A percentile compares a stretch with the other conserved stretches of the same genome.
Evolutionary conservation across 2,329 filamentous ascomycete species (phyloP).

Genomic region (Alternaria arbusti): DNA sequence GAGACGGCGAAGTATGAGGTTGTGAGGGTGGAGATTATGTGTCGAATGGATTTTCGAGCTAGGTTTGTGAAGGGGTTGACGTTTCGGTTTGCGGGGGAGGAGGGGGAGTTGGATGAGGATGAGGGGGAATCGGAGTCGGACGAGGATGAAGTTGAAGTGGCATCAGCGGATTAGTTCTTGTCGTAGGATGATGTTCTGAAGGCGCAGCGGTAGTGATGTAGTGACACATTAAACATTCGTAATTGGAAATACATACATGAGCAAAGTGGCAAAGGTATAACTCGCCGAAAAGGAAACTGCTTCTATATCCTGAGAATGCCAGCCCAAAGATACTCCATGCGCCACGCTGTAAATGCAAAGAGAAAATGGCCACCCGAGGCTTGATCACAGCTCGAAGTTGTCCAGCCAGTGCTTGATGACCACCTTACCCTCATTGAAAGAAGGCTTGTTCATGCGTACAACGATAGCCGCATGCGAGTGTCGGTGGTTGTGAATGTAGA

Average conservation of each 20-base stretch:
- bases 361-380: neutral
- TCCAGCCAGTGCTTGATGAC: constrained; percentile 83
- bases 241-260: neutral
- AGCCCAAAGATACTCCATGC: constrained; percentile 3
- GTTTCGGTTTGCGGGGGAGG: constrained; percentile 2
- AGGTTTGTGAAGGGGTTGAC: neutral
- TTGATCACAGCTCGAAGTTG: constrained; percentile 63
- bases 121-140: neutral
- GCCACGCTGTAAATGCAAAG: constrained; percentile 15
- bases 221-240: neutral
- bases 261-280: neutral
- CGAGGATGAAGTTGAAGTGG: neutral
- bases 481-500: constrained; percentile 77
- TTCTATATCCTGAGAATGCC: neutral
- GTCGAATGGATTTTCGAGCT: neutral
- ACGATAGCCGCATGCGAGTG: constrained; percentile 91
- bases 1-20: constrained; percentile 12
- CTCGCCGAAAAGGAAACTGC: neutral
- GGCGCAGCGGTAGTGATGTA: neutral
- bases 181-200: too few relatives aligned
- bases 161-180: too few relatives aligned
- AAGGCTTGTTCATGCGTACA: constrained; percentile 69
- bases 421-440: constrained; percentile 76
- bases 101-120: neutral
- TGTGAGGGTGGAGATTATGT: neutral